Conservation (phyloP, 345 rosid genomes). For the Euphorbia pulcherrima region DNA sequence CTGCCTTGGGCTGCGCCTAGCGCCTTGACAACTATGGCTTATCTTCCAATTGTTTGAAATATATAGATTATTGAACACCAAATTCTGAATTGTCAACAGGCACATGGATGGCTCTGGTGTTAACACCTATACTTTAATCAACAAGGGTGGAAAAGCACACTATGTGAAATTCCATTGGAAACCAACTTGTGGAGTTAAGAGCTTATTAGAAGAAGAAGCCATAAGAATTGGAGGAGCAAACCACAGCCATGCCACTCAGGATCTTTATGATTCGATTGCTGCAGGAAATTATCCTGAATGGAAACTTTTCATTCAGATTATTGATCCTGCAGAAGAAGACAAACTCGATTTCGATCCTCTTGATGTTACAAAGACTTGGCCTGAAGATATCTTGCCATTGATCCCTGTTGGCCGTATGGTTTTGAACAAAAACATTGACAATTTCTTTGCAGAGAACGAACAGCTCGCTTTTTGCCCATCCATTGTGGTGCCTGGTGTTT, state of each 20-base stretch:
- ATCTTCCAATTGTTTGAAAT: too few relatives aligned
- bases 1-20: too few relatives aligned
- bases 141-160: slow-evolving; percentile 20
- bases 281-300: slow-evolving; percentile 33
- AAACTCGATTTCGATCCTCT: slow-evolving; percentile 30
- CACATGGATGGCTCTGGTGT: slow-evolving; percentile 35
- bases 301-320: slow-evolving; percentile 32
- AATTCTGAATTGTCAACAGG: slow-evolving; percentile 6
- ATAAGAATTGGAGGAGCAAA: slow-evolving; percentile 29
- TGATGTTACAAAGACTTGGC: slow-evolving; percentile 33
- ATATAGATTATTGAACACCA: too few relatives aligned
- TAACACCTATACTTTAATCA: slow-evolving; percentile 25
- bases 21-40: too few relatives aligned
- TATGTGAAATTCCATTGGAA: slow-evolving; percentile 34
- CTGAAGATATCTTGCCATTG: slow-evolving; percentile 30
- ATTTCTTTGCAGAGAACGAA: slow-evolving; percentile 34
- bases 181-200: slow-evolving; percentile 30
- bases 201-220: slow-evolving; percentile 27
- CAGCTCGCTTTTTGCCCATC: slow-evolving; percentile 30
- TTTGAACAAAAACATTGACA: slow-evolving; percentile 32
- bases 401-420: slow-evolving; percentile 35
- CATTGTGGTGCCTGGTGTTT: slow-evolving; percentile 25
- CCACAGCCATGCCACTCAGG: slow-evolving; percentile 33
- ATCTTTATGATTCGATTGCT: slow-evolving; percentile 28
- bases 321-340: slow-evolving; percentile 27